phyloP scores from a whole-genome alignment of 2,329 filamentous ascomycete genomes.

The Scytalidium sp. region DNA sequence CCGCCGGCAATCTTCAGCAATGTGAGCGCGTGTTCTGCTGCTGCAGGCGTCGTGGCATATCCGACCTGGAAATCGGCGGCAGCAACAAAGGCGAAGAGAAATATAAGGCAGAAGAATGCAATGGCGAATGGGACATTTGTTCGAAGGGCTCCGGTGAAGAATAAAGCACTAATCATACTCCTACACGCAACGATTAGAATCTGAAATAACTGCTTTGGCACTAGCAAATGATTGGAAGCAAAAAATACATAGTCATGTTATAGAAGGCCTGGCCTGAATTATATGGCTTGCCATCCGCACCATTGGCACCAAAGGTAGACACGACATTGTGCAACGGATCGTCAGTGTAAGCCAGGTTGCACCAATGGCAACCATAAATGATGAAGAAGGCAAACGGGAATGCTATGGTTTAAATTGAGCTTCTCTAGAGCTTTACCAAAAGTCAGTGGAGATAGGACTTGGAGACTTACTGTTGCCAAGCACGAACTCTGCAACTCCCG shows the following conservation, averaged over 20 bases:
- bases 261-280: constrained; percentile 14
- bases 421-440: no score
- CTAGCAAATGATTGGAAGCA: no score
- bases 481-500: constrained; percentile 12
- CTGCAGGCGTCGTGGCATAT: constrained; percentile 4
- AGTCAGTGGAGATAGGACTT: no score
- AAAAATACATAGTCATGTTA: constrained; percentile 9
- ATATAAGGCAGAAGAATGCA: constrained; percentile 8
- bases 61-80: constrained; percentile 9
- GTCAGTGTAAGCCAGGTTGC: constrained; percentile 33
- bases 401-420: no score
- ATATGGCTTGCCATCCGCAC: constrained; percentile 3
- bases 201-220: no score
- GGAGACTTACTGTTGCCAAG: constrained; percentile 15
- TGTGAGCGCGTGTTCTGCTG: constrained; percentile 5
- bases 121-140: constrained; percentile 13
- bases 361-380: constrained; percentile 10
- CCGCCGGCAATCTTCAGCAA: constrained; percentile 13
- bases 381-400: constrained; percentile 12
- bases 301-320: constrained; percentile 49
- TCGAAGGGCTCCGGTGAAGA: constrained; percentile 8
- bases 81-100: constrained; percentile 8
- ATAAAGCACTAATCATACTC: constrained; percentile 7
- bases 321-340: constrained; percentile 66
- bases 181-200: no score